Evolutionary conservation across 163 green algal species (phyloP).

Genomic region (Chlamydomonas reinhardtii): DNA sequence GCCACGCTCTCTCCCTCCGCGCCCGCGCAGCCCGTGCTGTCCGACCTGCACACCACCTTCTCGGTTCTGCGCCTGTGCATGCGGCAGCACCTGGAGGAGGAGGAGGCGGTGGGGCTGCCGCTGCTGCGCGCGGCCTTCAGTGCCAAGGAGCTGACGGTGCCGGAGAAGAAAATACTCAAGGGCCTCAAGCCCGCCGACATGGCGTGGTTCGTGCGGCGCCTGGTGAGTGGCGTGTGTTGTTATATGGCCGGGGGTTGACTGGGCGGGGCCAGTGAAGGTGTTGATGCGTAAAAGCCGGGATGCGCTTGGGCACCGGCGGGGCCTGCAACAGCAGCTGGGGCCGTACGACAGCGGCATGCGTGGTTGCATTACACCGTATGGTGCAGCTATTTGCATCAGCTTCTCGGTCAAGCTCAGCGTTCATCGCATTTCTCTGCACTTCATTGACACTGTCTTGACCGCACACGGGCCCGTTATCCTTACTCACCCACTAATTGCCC

Average conservation of each 20-base stretch:
- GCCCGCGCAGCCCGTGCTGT: background rate
- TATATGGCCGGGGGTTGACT: background rate
- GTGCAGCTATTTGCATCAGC: too few relatives aligned
- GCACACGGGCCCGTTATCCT: too few relatives aligned
- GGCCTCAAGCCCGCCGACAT: conserved; percentile 24
- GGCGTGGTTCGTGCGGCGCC: conserved; percentile 40
- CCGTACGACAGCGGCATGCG: too few relatives aligned
- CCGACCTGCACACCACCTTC: conserved; percentile 17
- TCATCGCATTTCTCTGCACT: too few relatives aligned
- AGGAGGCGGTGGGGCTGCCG: conserved; percentile 42
- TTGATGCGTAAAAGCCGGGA: too few relatives aligned
- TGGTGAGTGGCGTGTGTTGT: background rate
- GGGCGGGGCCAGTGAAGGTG: too few relatives aligned
- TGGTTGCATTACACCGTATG: too few relatives aligned
- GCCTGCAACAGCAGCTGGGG: too few relatives aligned
- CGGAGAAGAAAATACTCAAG: background rate
- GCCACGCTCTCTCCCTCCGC: background rate
- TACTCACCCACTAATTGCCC: too few relatives aligned
- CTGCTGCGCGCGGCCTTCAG: conserved; percentile 46
- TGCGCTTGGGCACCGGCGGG: too few relatives aligned
- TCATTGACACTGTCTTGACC: too few relatives aligned
- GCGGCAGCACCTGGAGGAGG: conserved; percentile 44
- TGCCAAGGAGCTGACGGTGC: background rate
- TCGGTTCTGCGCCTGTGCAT: conserved; percentile 1
- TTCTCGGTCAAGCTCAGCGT: too few relatives aligned